Base-by-base conservation (phyloP, 2,329 filamentous ascomycete species). In the Nemania diffusa region DNA sequence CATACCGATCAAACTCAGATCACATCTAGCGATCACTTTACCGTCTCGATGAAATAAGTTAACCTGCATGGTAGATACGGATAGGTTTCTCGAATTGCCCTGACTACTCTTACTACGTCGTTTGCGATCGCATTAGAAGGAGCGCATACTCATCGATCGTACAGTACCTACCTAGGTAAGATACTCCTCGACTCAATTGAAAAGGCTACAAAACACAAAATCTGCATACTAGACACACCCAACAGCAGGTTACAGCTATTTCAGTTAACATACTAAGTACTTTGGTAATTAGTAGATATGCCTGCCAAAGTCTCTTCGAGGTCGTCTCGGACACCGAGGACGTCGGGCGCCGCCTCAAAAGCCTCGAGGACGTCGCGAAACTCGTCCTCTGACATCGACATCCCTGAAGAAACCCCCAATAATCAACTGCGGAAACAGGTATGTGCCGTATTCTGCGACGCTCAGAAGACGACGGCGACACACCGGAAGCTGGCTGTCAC, bases 401-500 rank as follows among this genome's bases (percentile, higher is more conserved):
- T 92, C n/a, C 91, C 92, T 44, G 87, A 91, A 74, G 93, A 97
- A 77, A 87, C 90, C 3, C 87, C 89, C 60, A 84, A 88, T 53
- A 93, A 88, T 65, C 87, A 86, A 17, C 82, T 97, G 72, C 91
- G 94, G 74, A 86, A 85, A 40, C 91, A 92, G 76, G 85, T 97
- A 59, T 91, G 90, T 77, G 81, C 85, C 62, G 85, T 93, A 56
- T 94, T 94, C 76, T 86, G 87, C 71, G 92, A 94, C 78, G 94
- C 95, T 37, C 96, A 99, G 79, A 90, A 91, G 73, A 97, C 92
- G 1, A 97, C 92, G 0, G 93, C 94, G 1, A 92, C 92, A 1
- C 96, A 99, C 78, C 86, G 95, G 67, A 98, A 98, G 78, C 86
- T 97, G 0, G 91, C 92, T 3, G 92, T 97, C 67, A 94, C 90